Evolutionary conservation across 139 green algal genomes (phyloP).

Genomic region (Astrephomene gubernaculifera): DNA sequence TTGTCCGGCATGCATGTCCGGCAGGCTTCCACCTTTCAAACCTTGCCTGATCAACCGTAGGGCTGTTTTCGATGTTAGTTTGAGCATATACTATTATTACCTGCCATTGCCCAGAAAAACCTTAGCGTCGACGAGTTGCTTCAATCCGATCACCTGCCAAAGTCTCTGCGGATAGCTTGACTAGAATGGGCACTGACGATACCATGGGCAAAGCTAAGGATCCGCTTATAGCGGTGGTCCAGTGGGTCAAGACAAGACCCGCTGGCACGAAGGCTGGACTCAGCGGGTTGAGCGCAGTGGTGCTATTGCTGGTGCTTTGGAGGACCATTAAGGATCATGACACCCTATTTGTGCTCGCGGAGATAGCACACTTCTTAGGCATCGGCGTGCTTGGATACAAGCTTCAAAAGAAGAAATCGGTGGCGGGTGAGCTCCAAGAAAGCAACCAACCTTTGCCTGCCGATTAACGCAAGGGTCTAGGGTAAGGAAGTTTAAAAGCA

Average conservation of each 20-base stretch:
- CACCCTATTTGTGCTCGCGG: constrained; percentile 95
- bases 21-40: too few relatives aligned
- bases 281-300: constrained; percentile 55
- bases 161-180: too few relatives aligned
- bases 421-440: constrained; percentile 86
- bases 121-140: too few relatives aligned
- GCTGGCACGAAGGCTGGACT: constrained; percentile 72
- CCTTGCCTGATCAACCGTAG: too few relatives aligned
- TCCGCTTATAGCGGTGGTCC: constrained; percentile 55
- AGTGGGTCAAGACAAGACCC: constrained; percentile 82
- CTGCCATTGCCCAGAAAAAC: too few relatives aligned
- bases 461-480: too few relatives aligned
- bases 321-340: constrained; percentile 97
- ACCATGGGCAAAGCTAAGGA: constrained; percentile 57
- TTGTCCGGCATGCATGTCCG: too few relatives aligned
- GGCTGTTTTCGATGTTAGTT: too few relatives aligned
- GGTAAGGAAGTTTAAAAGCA: too few relatives aligned
- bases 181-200: constrained; percentile 52
- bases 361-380: constrained; percentile 93
- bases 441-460: too few relatives aligned
- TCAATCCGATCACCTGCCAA: too few relatives aligned
- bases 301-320: constrained; percentile 72
- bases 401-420: constrained; percentile 88
- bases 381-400: constrained; percentile 96
- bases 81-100: too few relatives aligned